phyloP scores from a whole-genome alignment of 306 rosid genomes.

The Argentina anserina region DNA sequence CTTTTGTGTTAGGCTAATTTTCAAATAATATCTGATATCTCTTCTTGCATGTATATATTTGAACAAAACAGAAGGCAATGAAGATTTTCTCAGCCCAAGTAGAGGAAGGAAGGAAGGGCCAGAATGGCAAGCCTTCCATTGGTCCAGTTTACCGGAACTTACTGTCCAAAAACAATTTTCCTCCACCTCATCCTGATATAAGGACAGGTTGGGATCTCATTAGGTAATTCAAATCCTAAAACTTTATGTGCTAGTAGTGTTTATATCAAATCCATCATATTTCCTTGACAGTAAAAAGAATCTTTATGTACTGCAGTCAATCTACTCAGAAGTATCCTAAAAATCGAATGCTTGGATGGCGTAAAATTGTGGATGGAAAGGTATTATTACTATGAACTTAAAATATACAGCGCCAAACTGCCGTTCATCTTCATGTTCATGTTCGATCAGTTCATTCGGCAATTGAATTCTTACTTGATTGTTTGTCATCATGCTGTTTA shows the following conservation, averaged over 20 bases:
- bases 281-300: conserved; percentile 8
- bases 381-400: conserved; percentile 25
- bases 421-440: not conserved
- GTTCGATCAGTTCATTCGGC: not conserved
- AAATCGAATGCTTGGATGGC: conserved; percentile 80
- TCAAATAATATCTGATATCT: not conserved
- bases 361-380: conserved; percentile 56
- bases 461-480: conserved; percentile 12
- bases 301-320: conserved; percentile 38
- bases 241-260: not conserved
- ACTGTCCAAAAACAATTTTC: conserved; percentile 53
- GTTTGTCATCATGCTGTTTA: conserved; percentile 27
- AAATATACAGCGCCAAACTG: not conserved
- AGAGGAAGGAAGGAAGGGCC: conserved; percentile 74
- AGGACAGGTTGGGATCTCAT: conserved; percentile 74
- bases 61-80: conserved; percentile 29
- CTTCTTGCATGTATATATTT: conserved; percentile 17
- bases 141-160: conserved; percentile 74
- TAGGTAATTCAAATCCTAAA: conserved; percentile 37
- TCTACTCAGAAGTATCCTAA: conserved; percentile 48
- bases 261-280: not conserved
- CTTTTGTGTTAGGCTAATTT: not conserved
- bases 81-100: conserved; percentile 59
- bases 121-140: conserved; percentile 56
- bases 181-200: conserved; percentile 49